These are phyloP conservation scores for Ustilago hordei DNA, from an alignment of 1,284 basidiomycete species.

Conservation along the genomic window DNA sequence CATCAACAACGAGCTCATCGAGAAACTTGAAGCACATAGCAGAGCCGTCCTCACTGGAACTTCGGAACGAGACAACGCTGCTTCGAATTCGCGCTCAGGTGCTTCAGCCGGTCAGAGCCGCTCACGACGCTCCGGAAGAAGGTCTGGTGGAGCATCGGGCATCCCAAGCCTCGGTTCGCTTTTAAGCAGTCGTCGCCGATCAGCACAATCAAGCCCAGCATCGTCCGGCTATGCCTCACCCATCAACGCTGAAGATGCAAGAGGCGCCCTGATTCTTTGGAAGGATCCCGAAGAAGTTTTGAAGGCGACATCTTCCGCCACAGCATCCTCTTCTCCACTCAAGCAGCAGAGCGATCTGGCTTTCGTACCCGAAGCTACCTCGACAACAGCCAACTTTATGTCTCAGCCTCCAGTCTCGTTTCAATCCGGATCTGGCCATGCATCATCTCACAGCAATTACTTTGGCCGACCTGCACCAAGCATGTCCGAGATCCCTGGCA, in stretches of 20 bases:
- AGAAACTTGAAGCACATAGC: slow-evolving; percentile 56
- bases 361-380: slow-evolving; percentile 9
- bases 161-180: slow-evolving; percentile 28
- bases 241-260: slow-evolving; percentile 42
- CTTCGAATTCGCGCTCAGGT: slow-evolving; percentile 24
- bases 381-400: slow-evolving; percentile 25
- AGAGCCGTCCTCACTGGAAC: slow-evolving; percentile 48
- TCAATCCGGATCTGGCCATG: slow-evolving; percentile 11
- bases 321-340: slow-evolving; percentile 20
- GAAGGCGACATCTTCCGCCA: slow-evolving; percentile 13
- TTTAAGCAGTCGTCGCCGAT: slow-evolving; percentile 32
- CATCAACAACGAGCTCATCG: slow-evolving; percentile 59
- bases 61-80: slow-evolving; percentile 45
- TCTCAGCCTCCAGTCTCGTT: slow-evolving; percentile 39
- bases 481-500: slow-evolving; percentile 18
- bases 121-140: slow-evolving; percentile 32
- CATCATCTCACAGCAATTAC: background rate
- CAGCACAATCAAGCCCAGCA: slow-evolving; percentile 37
- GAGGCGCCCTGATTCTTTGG: slow-evolving; percentile 47
- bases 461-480: background rate
- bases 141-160: slow-evolving; percentile 22
- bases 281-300: slow-evolving; percentile 50
- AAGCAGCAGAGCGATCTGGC: slow-evolving; percentile 23
- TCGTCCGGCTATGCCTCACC: slow-evolving; percentile 49
- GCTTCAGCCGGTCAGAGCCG: slow-evolving; percentile 6